A percentile compares a stretch with the other conserved stretches of the same genome.
Evolutionary conservation across 805 yeast genomes (phyloP).

Genomic region (Monosporozyma unispora): DNA sequence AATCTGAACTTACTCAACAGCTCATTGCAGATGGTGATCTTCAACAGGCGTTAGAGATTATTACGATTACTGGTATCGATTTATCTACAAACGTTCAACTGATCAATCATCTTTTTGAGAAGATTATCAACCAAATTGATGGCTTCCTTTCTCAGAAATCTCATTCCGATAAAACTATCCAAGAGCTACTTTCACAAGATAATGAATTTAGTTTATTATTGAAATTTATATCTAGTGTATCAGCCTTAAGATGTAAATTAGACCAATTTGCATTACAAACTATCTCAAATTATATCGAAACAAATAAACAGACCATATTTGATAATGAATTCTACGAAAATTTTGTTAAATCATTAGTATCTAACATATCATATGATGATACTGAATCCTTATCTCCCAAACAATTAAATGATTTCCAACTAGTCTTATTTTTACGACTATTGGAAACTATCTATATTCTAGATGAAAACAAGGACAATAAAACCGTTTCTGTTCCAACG

Average conservation of each 20-base stretch:
- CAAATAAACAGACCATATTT: slow-evolving; percentile 9
- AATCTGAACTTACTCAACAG: slow-evolving; percentile 8
- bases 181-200: slow-evolving; percentile 2
- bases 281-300: slow-evolving; percentile 5
- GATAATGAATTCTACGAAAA: slow-evolving; percentile 4
- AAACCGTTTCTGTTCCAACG: neutral
- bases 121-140: neutral
- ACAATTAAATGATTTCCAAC: slow-evolving; percentile 3
- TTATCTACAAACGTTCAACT: slow-evolving; percentile 2
- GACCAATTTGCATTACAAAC: slow-evolving; percentile 9
- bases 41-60: slow-evolving; percentile 10
- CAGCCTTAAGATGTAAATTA: slow-evolving; percentile 7
- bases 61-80: slow-evolving; percentile 6
- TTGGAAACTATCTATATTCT: slow-evolving; percentile 32
- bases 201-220: slow-evolving; percentile 5
- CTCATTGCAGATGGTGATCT: slow-evolving; percentile 6
- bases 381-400: slow-evolving; percentile 1
- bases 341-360: slow-evolving; percentile 4
- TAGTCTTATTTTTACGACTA: slow-evolving; percentile 26
- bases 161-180: neutral
- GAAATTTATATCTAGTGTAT: slow-evolving; percentile 7
- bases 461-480: slow-evolving; percentile 10
- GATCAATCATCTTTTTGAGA: slow-evolving; percentile 3
- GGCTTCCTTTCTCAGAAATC: neutral
- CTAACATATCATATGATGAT: neutral